Base-by-base conservation (phyloP, 306 rosid species). In the Sesbania bispinosa region DNA sequence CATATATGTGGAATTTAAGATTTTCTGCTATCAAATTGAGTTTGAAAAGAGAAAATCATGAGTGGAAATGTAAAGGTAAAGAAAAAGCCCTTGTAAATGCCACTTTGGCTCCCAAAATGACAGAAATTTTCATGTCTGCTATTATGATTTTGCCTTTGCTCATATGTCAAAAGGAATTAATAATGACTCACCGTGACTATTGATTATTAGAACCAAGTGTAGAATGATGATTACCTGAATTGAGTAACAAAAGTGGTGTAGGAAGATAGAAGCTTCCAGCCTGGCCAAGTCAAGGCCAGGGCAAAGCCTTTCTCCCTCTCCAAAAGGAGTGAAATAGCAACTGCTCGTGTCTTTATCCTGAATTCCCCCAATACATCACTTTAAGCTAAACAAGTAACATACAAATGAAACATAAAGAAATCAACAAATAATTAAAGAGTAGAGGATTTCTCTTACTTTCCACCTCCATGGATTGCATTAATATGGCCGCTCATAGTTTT, bases 401-500 rank as follows among this genome's bases (percentile, higher is more conserved):
- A 41, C 1, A 10, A 53, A 50, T 13, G 20, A 76, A 41, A 33
- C 6, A 65, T 42, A 19, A 3, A 45, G 7, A 59, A 45, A 65
- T 20, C 26, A 53, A 53, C 23, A 48, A 57, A 50, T 20, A 6
- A 62, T 15, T 20, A 20, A 30, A 38, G 19, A 26, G 43, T 20
- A 62, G 2, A 26, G 48, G 59, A 15, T 5, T 29, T 64, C 27
- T 80, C 91, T 80, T 84, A 94, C 99, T 68, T 94, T 90, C 99
- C 99, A 94, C 79, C 99, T 90, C 99, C 97, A 91, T 78, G 99
- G 99, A 79, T 94, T 89, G 83, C 90, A 94, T 62, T 85, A 81
- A 77, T 89, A 77, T 55, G 99, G 97, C 19, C 79, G 76, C 33
- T 89, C 95, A 67, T 86, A 94, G 77, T 84, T 83, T 63, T 48